Conservation (phyloP, 2,329 filamentous ascomycete species). For the Colletotrichum aenigma region DNA sequence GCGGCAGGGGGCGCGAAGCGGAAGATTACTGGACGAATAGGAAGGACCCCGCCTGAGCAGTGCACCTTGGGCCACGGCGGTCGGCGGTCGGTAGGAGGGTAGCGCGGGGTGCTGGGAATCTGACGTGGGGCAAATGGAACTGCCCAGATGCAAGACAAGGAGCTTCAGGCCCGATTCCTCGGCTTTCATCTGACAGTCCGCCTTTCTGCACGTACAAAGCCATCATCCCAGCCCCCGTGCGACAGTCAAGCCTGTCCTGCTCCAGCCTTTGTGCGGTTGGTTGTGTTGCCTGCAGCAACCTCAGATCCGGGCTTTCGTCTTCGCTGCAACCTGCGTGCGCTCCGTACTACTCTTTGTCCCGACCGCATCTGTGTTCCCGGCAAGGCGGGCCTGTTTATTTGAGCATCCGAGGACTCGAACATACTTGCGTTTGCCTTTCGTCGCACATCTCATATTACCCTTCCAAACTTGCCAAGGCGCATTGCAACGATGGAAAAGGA, state of each 20-base stretch:
- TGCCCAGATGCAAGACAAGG: constrained; percentile 20
- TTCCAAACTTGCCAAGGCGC: not conserved
- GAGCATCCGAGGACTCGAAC: not conserved
- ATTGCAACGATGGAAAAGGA: constrained; percentile 5
- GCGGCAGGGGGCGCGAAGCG: not conserved
- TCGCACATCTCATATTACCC: not conserved
- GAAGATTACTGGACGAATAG: constrained; percentile 8
- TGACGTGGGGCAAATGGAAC: constrained; percentile 15
- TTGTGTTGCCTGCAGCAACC: not conserved
- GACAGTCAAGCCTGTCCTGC: not conserved
- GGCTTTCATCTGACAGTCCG: constrained; percentile 20
- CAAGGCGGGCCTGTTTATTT: not conserved
- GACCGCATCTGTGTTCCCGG: not conserved
- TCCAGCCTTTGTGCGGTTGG: not conserved
- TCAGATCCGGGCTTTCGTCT: not conserved
- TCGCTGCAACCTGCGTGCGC: not conserved
- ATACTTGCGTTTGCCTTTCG: not conserved
- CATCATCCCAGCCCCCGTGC: constrained; percentile 9
- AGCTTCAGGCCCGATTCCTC: constrained; percentile 20
- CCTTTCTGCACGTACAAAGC: constrained; percentile 17
- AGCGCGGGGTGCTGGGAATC: constrained; percentile 17
- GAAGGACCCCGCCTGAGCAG: constrained; percentile 3
- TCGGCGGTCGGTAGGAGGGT: not conserved
- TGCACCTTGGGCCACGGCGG: not conserved
- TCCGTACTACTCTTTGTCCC: not conserved